Base-by-base conservation (phyloP, 495 filamentous ascomycete genomes). In the Penicillium soppii region DNA sequence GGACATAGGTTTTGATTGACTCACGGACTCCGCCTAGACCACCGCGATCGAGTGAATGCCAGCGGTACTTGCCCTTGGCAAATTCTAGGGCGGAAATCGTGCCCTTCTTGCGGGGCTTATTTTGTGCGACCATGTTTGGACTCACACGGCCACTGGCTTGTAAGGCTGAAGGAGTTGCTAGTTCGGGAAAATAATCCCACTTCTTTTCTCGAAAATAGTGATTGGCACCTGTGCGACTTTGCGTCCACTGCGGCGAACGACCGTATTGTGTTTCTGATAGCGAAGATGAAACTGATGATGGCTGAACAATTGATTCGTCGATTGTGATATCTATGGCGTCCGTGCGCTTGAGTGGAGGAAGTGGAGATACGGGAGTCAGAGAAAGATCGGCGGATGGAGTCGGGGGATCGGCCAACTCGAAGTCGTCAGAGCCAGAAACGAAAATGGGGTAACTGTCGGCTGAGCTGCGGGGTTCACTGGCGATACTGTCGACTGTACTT, bases 181-280 rank as follows among this genome's bases (percentile, higher is more conserved):
- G 37, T 50, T 77, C 74, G 5, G 74, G 74, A 56, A 77, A 77
- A 60, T 72, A 72, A 50, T 75, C 71, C 72, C 72, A 77, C 48
- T 73, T 75, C 58, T 77, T 77, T 33, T 77, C 74, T 8, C 74
- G 64, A 42, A 77, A 77, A 36, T 77, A 77, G 44, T 75, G 74
- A 35, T 67, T 77, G 2, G 69, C 59, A 1, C 68, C 70, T 1
- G 47, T 43, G 4, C 57, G 61, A 21, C 46, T 62, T 16, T 56
- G 54, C 10, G 40, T 43, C 66, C 65, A 70, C 10, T 54, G 53
- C 1, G 57, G 38, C 0, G 59, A 62, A 10, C 57, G 61, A 0
- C 58, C 63, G 40, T 66, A 67, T 4, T 54, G 59, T 10, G 69
- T 64, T n/a, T 66, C 65, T 0, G 56, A 59, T 23, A 59, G 26